Evolutionary conservation across 1,284 basidiomycete genomes (phyloP), one percentile per base, ranked within the genome.

Genomic region (Cryptococcus maquisensis): DNA sequence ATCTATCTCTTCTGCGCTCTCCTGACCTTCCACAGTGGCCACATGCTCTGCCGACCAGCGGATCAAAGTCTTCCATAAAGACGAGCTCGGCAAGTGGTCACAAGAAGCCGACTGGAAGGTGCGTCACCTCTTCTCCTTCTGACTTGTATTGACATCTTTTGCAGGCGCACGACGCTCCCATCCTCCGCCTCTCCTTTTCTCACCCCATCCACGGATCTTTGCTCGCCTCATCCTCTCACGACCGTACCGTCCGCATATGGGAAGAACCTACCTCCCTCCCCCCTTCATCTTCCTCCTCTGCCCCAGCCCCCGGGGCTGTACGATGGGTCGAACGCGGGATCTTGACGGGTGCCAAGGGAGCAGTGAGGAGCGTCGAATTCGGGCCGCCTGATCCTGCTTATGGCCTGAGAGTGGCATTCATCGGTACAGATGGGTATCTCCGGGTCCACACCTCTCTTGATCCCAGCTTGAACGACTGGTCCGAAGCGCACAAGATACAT

Each of bases 361-460:
- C 86, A 32, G 85, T 95, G 20, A 81, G 92, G 52, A 81, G 81
- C 3, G 84, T 95, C 32, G 90, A 90, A 68, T 96, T 95, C 66
- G 84, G 87, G 4, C 90, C 90, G 0, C 72, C 73, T 9, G 72
- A 71, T 52, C 84, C 87, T 51, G 82, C 87, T 56, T 88, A 90
- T 71, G 92, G 92, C 1, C 77, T 96, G 60, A 90, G 92, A 67
- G 73, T 96, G 63, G 91, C 90, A 1, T 84, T 87, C 0, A 85
- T 97, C 47, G 83, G 92, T 0, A 85, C 89, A 1, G 93, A 97
- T 77, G 88, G 87, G 60, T 80, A 85, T 60, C 79, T 97, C 15
- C 83, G 93, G 20, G 81, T 95, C 49, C 94, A 96, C 74, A 90
- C 95, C 67, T 94, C 90, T 67, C 79, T 93, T 12, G 90, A 94